These are phyloP conservation scores for Microdochium trichocladiopsis DNA, from an alignment of 2,329 filamentous ascomycete species.

Conservation along the genomic window DNA sequence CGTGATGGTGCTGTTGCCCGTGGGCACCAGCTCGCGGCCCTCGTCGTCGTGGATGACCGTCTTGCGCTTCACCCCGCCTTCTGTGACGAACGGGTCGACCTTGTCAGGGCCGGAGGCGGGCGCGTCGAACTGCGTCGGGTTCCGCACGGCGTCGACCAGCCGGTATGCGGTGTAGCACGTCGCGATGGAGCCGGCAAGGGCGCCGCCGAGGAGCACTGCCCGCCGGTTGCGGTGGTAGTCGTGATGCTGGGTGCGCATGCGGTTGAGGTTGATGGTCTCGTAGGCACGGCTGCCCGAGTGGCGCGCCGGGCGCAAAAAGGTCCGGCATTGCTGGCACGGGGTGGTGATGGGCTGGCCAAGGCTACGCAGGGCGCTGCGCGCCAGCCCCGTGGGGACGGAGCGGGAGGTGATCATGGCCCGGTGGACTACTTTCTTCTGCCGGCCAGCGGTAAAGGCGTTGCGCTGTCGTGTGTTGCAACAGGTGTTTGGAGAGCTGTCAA, in stretches of 20 bases:
- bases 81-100: constrained; percentile 33
- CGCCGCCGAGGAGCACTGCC: constrained; percentile 43
- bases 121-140: constrained; percentile 41
- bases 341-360: neutral
- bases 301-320: constrained; percentile 20
- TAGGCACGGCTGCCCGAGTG: constrained; percentile 24
- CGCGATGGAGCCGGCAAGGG: constrained; percentile 40
- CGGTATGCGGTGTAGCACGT: constrained; percentile 41
- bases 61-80: constrained; percentile 45
- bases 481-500: no score
- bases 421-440: no score
- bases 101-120: constrained; percentile 31
- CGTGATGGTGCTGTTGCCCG: constrained; percentile 73
- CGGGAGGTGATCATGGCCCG: neutral
- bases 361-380: neutral
- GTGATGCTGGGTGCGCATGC: constrained; percentile 35
- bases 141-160: constrained; percentile 19
- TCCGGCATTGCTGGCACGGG: constrained; percentile 18
- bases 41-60: constrained; percentile 59
- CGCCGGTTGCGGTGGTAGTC: constrained; percentile 44
- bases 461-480: no score
- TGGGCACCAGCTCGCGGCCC: constrained; percentile 68
- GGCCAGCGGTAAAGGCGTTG: no score
- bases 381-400: neutral
- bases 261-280: constrained; percentile 43